phyloP scores from a whole-genome alignment of 139 green algal genomes.

The Yamagishiella unicocca region DNA sequence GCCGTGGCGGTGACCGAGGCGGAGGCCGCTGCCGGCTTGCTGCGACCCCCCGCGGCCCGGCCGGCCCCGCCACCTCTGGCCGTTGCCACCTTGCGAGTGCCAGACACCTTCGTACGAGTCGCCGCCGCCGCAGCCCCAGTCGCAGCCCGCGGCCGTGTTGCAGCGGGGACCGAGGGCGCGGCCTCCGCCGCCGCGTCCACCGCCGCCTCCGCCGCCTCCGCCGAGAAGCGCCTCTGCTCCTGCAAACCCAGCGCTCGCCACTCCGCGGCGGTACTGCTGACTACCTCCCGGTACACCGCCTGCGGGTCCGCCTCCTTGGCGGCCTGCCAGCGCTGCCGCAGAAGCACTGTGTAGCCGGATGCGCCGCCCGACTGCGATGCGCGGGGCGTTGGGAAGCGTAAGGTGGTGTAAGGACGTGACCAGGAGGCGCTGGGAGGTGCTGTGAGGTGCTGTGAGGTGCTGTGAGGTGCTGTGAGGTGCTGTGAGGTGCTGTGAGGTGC shows the following conservation, averaged over 20 bases:
- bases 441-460: neutral
- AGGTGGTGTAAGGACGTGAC: neutral
- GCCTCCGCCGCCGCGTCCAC: neutral
- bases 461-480: no score
- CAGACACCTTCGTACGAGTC: no score
- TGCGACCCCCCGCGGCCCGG: neutral
- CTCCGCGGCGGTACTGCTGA: neutral
- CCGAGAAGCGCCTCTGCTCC: neutral
- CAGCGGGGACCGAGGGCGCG: neutral
- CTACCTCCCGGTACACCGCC: neutral
- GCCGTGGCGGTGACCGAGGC: neutral
- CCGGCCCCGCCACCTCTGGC: neutral
- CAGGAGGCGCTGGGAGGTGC: neutral
- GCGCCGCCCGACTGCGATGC: neutral
- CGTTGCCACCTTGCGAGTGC: neutral
- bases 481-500: no score
- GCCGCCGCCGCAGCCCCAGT: neutral
- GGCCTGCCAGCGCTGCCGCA: neutral
- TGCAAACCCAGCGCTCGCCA: conserved; percentile 29
- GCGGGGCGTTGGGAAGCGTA: no score
- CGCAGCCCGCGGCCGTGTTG: neutral
- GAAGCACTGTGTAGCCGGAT: conserved; percentile 2
- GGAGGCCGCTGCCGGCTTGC: neutral
- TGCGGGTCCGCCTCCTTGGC: neutral
- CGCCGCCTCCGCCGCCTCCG: neutral